Evolutionary conservation across 2,329 filamentous ascomycete species (phyloP), one percentile per base, ranked within the genome.

Genomic region (Aspergillus ibericus): DNA sequence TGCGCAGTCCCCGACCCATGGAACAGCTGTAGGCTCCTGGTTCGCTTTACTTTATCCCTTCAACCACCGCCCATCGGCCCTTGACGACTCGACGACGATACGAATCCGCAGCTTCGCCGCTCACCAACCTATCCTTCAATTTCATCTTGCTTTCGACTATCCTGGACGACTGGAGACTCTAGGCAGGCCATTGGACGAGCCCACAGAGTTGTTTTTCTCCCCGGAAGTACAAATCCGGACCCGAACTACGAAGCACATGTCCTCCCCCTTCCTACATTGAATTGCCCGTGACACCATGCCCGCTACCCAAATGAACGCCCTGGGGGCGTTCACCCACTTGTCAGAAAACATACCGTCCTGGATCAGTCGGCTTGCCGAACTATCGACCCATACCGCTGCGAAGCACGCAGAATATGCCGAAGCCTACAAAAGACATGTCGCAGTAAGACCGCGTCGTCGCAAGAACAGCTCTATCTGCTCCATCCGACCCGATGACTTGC

Each of bases 291-390:
- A 32, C 22, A 62, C 36, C 51, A 63, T 63, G 56, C 38, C 61
- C 47, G 55, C 42, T 36, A 49, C 58, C 36, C 47, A 68, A 16
- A 75, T 78, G 70, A 78, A 80, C 67, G 73, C 78, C 38, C 64
- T 79, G 47, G 72, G 75, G 55, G 78, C 78, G 58, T 81, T 81
- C 63, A 67, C 75, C 62, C 71, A 75, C 61, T 71, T 81, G 8
- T 66, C 72, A 46, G 76, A 80, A 52, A 79, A 76, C 57, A 57
- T 80, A 15, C 79, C 79, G 13, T 53, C 67, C n/a, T 81, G 79
- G 79, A 74, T 79, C 46, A 66, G 64, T 40, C 73, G 71, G 53
- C 63, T 81, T 38, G 74, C 79, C 18, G 73, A 78, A 7, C 69
- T 81, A n/a, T 70, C 74, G 27, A 59, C 65, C 6, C 72, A 80